These are phyloP conservation scores for Aureobasidium namibiae DNA, from an alignment of 2,329 filamentous ascomycete genomes.

Conservation along the genomic window DNA sequence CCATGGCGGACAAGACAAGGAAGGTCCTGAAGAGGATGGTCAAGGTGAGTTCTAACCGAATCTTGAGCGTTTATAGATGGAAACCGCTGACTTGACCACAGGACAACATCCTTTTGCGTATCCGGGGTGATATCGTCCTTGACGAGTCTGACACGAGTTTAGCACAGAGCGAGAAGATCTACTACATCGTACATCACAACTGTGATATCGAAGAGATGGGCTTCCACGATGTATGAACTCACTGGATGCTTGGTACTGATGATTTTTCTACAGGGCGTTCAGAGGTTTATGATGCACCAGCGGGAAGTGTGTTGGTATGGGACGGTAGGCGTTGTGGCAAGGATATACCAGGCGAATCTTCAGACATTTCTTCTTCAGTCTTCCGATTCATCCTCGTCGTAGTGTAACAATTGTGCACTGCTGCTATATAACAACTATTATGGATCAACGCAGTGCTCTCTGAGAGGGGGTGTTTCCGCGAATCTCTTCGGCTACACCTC, in stretches of 20 bases:
- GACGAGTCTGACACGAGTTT: conserved; percentile 58
- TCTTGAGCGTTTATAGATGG: neutral
- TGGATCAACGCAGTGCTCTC: too few relatives aligned
- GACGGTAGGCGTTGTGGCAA: neutral
- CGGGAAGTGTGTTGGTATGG: neutral
- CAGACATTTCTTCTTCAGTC: neutral
- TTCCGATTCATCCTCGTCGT: neutral
- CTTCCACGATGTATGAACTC: neutral
- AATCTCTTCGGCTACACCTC: too few relatives aligned
- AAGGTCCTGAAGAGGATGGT: conserved; percentile 95
- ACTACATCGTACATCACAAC: conserved; percentile 92
- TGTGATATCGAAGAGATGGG: conserved; percentile 62
- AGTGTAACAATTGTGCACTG: neutral
- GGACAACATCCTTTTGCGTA: conserved; percentile 54
- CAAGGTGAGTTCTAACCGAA: conserved; percentile 55
- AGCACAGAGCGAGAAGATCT: conserved; percentile 46
- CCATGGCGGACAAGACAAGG: conserved; percentile 61
- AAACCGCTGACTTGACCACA: conserved; percentile 19
- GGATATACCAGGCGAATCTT: neutral
- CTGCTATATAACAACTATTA: too few relatives aligned
- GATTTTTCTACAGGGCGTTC: neutral
- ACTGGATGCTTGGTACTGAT: neutral
- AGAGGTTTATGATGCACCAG: neutral
- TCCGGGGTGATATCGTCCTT: conserved; percentile 79
- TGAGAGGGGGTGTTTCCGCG: too few relatives aligned